phyloP scores from a whole-genome alignment of 2,329 filamentous ascomycete species.

The Colletotrichum eremochloae region DNA sequence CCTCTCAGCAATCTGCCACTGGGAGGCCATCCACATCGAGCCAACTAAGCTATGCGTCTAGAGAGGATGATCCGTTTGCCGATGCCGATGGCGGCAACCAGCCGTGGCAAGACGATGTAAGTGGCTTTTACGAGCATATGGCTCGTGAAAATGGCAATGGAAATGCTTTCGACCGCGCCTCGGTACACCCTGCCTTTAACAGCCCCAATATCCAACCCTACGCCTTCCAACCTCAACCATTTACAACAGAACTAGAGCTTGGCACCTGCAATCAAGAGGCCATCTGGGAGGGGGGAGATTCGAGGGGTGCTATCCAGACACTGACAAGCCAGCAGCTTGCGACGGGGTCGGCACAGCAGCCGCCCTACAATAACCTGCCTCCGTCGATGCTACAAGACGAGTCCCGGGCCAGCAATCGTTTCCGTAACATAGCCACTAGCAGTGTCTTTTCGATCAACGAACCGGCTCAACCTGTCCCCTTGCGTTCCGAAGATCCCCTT shows the following conservation, averaged over 20 bases:
- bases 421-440: neutral
- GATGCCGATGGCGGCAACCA: slow-evolving; percentile 6
- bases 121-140: slow-evolving; percentile 10
- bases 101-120: slow-evolving; percentile 11
- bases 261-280: neutral
- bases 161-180: slow-evolving; percentile 15
- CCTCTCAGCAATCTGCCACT: neutral
- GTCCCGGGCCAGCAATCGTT: neutral
- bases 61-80: neutral
- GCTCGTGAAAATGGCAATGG: slow-evolving; percentile 5
- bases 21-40: neutral
- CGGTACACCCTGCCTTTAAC: slow-evolving; percentile 15
- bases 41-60: neutral
- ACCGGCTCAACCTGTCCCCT: neutral
- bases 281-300: neutral
- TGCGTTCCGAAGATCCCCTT: neutral
- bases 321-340: neutral
- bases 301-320: neutral
- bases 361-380: neutral
- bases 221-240: neutral
- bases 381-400: slow-evolving; percentile 6
- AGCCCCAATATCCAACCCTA: neutral
- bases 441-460: neutral
- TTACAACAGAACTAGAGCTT: neutral
- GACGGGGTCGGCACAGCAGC: neutral